Base-by-base conservation (phyloP, 2,329 filamentous ascomycete genomes). In the Talaromyces funiculosus region DNA sequence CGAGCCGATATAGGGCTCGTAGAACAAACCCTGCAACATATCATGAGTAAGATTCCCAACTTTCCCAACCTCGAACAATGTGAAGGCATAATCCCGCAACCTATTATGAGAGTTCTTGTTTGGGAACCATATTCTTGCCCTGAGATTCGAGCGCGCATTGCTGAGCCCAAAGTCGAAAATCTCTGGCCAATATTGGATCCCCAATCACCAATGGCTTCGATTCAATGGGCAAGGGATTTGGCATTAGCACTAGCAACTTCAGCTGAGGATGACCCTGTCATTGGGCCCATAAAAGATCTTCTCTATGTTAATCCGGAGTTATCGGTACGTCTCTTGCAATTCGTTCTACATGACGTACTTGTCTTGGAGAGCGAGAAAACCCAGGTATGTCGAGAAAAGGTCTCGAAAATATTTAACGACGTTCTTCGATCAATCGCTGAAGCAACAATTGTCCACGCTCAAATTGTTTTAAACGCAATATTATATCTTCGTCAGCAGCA, bases 401-500 rank as follows among this genome's bases (percentile, higher is more conserved):
- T 97, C 1, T 96, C 92, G 0, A 77, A 79, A 9, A 81, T 86
- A 2, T 81, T 90, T 61, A 84, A 81, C 37, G 74, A 78, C 9
- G 90, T 88, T 81, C 83, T 97, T 37, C 75, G 76, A 2, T 74
- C 63, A 73, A 76, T 62, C 60, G 53, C 64, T 18, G 67, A 71
- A 29, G 61, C 66, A 60, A 83, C 78, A 1, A 82, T 82, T 60
- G 81, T 86, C 5, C 90, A 90, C 67, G 77, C 89, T 55, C 86
- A 86, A 62, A 81, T 94, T 37, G 77, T 96, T 0, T 82, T 97
- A 40, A 88, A 90, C 64, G 84, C 87, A 3, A 80, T 99, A 31
- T 77, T 99, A 2, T 99, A 97, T 70, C 81, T 99, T n/a, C 86
- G 92, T 38, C 91, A 88, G 3, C 92, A 95, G 69, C 81, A 84